Conservation (phyloP, 225 moss, liverwort and hornwort species). For the Asterella californica region DNA sequence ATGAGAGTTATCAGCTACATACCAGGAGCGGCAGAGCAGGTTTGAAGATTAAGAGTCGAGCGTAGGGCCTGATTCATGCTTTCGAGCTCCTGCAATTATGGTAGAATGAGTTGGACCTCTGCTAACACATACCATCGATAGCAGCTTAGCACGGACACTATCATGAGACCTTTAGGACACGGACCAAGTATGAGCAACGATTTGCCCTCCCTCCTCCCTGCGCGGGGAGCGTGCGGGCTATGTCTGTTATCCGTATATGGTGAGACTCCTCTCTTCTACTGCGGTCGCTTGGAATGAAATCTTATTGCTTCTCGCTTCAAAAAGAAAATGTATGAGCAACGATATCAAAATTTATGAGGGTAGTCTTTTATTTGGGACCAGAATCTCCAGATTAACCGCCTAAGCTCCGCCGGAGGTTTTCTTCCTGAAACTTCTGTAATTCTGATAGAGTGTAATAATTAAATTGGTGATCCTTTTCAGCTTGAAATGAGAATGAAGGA, state of each 20-base stretch:
- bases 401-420: too few relatives aligned
- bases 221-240: too few relatives aligned
- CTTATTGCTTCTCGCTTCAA: too few relatives aligned
- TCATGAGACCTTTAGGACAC: not conserved
- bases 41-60: slow-evolving; percentile 63
- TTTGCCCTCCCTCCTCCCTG: too few relatives aligned
- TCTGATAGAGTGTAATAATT: not conserved
- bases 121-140: not conserved
- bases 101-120: not conserved
- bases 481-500: too few relatives aligned
- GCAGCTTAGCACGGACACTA: too few relatives aligned
- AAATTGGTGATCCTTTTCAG: too few relatives aligned
- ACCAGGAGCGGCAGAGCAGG: slow-evolving; percentile 48
- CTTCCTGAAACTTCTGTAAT: not conserved
- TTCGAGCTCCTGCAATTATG: slow-evolving; percentile 56
- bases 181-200: not conserved
- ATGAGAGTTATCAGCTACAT: slow-evolving; percentile 8
- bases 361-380: not conserved
- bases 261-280: too few relatives aligned
- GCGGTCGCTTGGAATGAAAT: too few relatives aligned
- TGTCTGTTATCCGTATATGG: too few relatives aligned
- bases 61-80: slow-evolving; percentile 69
- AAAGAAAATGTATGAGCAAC: too few relatives aligned
- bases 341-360: not conserved
- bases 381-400: not conserved